phyloP scores from a whole-genome alignment of 768 basidiomycete genomes.

The Solioccasus polychromus region DNA sequence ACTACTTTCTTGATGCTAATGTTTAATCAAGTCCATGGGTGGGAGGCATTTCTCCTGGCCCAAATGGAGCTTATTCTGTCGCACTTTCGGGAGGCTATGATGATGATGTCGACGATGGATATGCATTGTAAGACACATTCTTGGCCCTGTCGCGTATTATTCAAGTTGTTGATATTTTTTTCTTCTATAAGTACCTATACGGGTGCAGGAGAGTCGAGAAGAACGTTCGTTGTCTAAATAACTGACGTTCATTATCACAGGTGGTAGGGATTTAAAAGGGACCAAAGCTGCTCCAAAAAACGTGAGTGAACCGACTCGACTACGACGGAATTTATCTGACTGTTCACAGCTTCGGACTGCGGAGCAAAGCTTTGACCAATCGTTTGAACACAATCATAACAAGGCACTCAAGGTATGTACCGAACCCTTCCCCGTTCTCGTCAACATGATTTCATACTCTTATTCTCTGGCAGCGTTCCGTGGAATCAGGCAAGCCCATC shows the following conservation, averaged over 20 bases:
- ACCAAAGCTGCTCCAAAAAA: slow-evolving; percentile 83
- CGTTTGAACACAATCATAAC: slow-evolving; percentile 73
- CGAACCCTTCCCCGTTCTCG: not conserved
- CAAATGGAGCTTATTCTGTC: slow-evolving; percentile 76
- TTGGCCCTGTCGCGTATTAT: not conserved
- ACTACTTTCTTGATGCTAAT: not conserved
- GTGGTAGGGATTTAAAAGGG: slow-evolving; percentile 84
- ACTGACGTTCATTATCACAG: slow-evolving; percentile 31
- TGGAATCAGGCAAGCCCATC: slow-evolving; percentile 78
- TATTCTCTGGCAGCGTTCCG: slow-evolving; percentile 51
- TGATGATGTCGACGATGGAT: slow-evolving; percentile 79
- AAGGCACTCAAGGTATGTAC: slow-evolving; percentile 55
- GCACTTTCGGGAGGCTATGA: slow-evolving; percentile 89
- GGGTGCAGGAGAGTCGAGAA: slow-evolving; percentile 53
- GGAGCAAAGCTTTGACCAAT: slow-evolving; percentile 81
- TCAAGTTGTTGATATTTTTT: not conserved
- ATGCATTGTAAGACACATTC: slow-evolving; percentile 64
- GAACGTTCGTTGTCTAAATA: not conserved
- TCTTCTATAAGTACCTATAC: slow-evolving; percentile 64
- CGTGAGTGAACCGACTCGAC: slow-evolving; percentile 39
- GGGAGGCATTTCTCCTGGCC: slow-evolving; percentile 65
- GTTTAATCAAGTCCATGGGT: slow-evolving; percentile 63
- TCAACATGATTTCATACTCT: not conserved
- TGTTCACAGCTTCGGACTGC: slow-evolving; percentile 74
- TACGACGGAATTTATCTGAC: not conserved